A percentile compares a stretch with the other conserved stretches of the same genome.
Conservation (phyloP, 2,329 filamentous ascomycete species). For the Pseudopyricularia javanii region DNA sequence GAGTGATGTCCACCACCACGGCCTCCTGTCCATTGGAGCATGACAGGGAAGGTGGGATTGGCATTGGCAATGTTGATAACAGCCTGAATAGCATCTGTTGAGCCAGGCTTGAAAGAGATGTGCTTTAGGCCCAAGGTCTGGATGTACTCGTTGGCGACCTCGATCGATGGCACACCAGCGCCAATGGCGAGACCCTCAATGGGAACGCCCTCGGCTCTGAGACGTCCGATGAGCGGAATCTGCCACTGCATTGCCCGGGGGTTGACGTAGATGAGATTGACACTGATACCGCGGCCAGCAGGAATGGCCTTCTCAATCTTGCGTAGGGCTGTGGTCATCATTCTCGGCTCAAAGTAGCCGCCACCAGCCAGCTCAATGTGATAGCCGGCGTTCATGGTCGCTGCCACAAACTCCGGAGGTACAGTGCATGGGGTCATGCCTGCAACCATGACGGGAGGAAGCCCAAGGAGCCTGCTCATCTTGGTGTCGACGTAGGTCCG, state of each 20-base stretch:
- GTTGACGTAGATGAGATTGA: constrained; percentile 87
- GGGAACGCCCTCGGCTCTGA: constrained; percentile 74
- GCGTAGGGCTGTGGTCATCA: constrained; percentile 68
- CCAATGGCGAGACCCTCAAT: constrained; percentile 90
- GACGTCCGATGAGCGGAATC: constrained; percentile 68
- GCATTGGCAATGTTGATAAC: constrained; percentile 89
- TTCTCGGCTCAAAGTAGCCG: constrained; percentile 74
- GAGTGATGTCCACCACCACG: constrained; percentile 91
- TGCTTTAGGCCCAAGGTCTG: constrained; percentile 86
- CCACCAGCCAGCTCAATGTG: constrained; percentile 84
- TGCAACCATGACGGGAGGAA: constrained; percentile 80
- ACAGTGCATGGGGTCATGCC: constrained; percentile 91
- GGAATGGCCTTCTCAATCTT: constrained; percentile 81
- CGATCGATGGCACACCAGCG: constrained; percentile 84
- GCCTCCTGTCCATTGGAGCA: constrained; percentile 90
- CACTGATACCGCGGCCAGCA: constrained; percentile 72
- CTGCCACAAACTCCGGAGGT: constrained; percentile 81
- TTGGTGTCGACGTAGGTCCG: constrained; percentile 93
- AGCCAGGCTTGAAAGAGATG: constrained; percentile 89
- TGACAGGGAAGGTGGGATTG: constrained; percentile 86
- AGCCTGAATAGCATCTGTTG: constrained; percentile 73
- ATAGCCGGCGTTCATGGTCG: constrained; percentile 91
- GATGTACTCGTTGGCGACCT: constrained; percentile 89
- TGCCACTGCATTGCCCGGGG: constrained; percentile 87
- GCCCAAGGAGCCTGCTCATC: constrained; percentile 76